A percentile compares a stretch with the other conserved stretches of the same genome.
Evolutionary conservation across 2,329 filamentous ascomycete genomes (phyloP).

Genomic region (Botrytis galanthina): DNA sequence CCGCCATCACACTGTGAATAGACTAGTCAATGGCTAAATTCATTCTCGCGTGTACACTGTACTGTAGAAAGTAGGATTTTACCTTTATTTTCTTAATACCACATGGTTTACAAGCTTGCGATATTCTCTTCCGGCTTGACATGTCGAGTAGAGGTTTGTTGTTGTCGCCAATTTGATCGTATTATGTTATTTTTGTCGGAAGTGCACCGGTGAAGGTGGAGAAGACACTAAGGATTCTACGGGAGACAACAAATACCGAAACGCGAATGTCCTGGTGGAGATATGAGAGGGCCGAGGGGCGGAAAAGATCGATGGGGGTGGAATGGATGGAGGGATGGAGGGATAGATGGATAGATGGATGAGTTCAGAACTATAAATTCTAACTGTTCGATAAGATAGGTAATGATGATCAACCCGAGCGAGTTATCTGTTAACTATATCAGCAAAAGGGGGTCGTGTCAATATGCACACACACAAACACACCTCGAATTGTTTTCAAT

Average conservation of each 20-base stretch:
- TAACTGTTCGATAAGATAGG: neutral
- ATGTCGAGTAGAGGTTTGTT: neutral
- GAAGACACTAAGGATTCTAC: neutral
- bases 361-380: neutral
- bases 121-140: slow-evolving; percentile 32
- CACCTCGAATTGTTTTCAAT: neutral
- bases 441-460: neutral
- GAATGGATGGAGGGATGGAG: neutral
- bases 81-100: slow-evolving; percentile 36
- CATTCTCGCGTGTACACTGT: neutral
- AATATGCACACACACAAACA: neutral
- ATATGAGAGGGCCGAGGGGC: neutral
- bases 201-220: neutral
- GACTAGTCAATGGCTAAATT: slow-evolving; percentile 13
- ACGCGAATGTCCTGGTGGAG: neutral
- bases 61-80: neutral
- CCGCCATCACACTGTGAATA: slow-evolving; percentile 34
- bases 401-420: neutral
- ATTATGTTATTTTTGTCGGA: neutral
- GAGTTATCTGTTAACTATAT: neutral
- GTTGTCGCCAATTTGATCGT: neutral
- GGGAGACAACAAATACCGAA: slow-evolving; percentile 9
- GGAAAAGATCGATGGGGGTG: neutral
- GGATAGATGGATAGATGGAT: neutral
- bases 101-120: slow-evolving; percentile 35